Percentiles rank a stretch among this genome's conserved stretches.
Conservation (phyloP, 108 stramenopile species). For the Cyclostephanos invisitatus region DNA sequence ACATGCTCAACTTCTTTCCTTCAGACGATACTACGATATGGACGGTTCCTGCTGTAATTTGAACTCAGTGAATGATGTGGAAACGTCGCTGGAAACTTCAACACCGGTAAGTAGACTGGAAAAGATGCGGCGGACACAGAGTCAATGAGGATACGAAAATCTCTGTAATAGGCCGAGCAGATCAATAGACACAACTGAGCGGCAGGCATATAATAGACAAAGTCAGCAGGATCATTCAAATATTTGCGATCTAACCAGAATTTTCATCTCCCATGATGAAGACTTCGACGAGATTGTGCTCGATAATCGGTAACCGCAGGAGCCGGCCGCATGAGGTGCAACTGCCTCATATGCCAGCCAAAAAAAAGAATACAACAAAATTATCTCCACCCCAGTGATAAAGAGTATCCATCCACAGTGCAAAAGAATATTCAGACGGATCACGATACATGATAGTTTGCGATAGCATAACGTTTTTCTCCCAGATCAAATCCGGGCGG, state of each 20-base stretch:
- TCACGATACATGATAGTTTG: no score
- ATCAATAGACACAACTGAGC: neutral
- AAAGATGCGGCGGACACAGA: neutral
- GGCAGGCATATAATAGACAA: neutral
- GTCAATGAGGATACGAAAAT: neutral
- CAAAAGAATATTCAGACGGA: neutral
- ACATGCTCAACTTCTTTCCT: conserved; percentile 48
- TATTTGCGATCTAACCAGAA: neutral
- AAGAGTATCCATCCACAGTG: neutral
- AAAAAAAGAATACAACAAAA: neutral
- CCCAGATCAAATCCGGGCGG: no score
- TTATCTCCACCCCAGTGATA: neutral
- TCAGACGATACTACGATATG: no score
- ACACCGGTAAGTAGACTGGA: conserved; percentile 89
- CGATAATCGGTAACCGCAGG: neutral
- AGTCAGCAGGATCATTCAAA: neutral
- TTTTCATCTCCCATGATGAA: no score
- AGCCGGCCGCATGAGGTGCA: neutral
- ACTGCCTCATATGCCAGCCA: neutral
- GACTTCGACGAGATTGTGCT: no score
- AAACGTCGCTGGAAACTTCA: conserved; percentile 69
- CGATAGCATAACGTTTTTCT: no score
- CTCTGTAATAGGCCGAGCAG: neutral
- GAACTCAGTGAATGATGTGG: conserved; percentile 72
- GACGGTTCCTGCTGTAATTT: conserved; percentile 75